Evolutionary conservation across 495 filamentous ascomycete genomes (phyloP), one percentile per base, ranked within the genome.

Genomic region (Thozetella sp.): DNA sequence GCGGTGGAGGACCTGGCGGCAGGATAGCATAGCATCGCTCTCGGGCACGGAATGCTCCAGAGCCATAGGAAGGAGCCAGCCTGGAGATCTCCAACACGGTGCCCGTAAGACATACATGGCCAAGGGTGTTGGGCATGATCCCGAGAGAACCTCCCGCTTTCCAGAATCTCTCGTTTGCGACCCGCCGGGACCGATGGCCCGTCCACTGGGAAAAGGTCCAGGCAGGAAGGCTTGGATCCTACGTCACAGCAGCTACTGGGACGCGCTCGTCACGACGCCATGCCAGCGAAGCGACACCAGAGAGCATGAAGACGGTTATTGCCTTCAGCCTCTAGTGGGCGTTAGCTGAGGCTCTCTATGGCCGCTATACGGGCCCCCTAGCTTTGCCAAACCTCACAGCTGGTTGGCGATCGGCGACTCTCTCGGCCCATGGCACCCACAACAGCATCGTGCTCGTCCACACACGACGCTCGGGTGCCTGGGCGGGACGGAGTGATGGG

Each of bases 361-460:
- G n/a, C 43, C n/a, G 43, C n/a, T 48, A 48, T 48, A 48, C 11
- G 11, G 20, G 43, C 43, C n/a, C 43, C n/a, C n/a, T n/a, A 48
- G n/a, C n/a, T 20, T n/a, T 48, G 43, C 6, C 20, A 48, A 13
- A 13, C 43, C n/a, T 19, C 3, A 10, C n/a, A n/a, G 10, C n/a
- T 48, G 10, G 43, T 3, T 48, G 9, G 9, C n/a, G 43, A 48
- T 48, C 53, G 53, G 53, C 27, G 26, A 40, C 37, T 55, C 53
- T 55, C 27, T 55, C 53, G 53, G 53, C 11, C n/a, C 19, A 55
- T 55, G 25, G 37, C 15, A 27, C 20, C 12, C 17, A 54, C 25
- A 22, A 25, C 9, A 25, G 12, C 24, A 26, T 17, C 12, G 17
- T 1, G 24, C 17, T 34, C 25, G 51, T 17, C 25, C n/a, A 17